A percentile compares a stretch with the other conserved stretches of the same genome.
Evolutionary conservation across 306 rosid genomes (phyloP).

Genomic region (Glycine tomentella): DNA sequence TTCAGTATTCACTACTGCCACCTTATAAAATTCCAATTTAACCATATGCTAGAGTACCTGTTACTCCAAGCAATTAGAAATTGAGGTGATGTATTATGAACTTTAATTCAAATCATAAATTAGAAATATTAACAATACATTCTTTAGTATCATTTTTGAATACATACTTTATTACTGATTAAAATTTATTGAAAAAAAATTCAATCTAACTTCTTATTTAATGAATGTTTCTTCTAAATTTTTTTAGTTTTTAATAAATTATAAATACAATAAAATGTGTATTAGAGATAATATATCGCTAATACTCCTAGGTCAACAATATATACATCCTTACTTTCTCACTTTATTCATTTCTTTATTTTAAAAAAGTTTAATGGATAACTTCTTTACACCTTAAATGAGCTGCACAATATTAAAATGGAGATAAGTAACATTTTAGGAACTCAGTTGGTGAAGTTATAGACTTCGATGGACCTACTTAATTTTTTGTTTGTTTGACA

Average conservation of each 20-base stretch:
- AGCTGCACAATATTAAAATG: neutral
- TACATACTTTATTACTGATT: too few relatives aligned
- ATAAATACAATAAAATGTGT: too few relatives aligned
- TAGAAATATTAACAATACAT: too few relatives aligned
- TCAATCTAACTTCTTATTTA: neutral
- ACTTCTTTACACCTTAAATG: neutral
- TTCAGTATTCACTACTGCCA: neutral
- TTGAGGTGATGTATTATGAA: neutral
- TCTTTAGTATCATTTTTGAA: too few relatives aligned
- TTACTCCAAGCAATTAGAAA: neutral
- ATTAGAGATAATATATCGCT: too few relatives aligned
- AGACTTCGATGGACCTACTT: constrained; percentile 14
- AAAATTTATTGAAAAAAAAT: neutral
- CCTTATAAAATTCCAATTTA: neutral
- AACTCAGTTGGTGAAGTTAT: neutral
- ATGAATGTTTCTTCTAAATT: neutral
- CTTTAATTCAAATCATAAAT: too few relatives aligned
- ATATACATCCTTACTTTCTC: neutral
- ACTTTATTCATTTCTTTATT: neutral
- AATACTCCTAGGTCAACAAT: neutral
- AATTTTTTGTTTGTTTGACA: too few relatives aligned
- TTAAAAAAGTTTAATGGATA: neutral
- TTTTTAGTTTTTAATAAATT: too few relatives aligned
- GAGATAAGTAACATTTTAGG: constrained; percentile 16
- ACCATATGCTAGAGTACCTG: neutral